Conservation (phyloP, 192 early-diverging fungal species). For the Gonapodya prolifera region DNA sequence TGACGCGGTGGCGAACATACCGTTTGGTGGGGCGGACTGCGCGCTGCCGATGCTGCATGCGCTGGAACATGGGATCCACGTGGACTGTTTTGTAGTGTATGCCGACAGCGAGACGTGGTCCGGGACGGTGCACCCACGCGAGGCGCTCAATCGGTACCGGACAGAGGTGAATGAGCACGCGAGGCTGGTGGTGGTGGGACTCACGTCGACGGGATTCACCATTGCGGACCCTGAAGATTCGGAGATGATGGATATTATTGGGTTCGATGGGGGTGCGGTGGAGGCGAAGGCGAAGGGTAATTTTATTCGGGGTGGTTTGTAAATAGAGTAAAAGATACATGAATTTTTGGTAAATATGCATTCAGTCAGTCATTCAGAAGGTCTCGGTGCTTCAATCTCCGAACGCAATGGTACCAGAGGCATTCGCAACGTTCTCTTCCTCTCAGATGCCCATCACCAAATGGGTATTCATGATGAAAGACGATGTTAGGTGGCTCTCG, state of each 20-base stretch:
- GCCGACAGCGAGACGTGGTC: slow-evolving; percentile 19
- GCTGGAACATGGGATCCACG: slow-evolving; percentile 8
- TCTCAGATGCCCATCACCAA: too few relatives aligned
- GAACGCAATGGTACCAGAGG: too few relatives aligned
- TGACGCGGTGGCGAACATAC: slow-evolving; percentile 1
- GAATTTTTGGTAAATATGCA: too few relatives aligned
- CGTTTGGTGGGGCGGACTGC: slow-evolving; percentile 17
- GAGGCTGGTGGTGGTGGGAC: slow-evolving; percentile 15
- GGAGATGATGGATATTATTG: slow-evolving; percentile 16
- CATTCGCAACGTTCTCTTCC: too few relatives aligned
- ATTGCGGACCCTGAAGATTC: slow-evolving; percentile 17
- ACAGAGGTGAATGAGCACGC: slow-evolving; percentile 10
- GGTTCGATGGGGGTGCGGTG: slow-evolving; percentile 9
- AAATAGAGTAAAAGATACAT: too few relatives aligned
- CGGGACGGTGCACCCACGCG: slow-evolving; percentile 12
- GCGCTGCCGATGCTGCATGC: slow-evolving; percentile 15
- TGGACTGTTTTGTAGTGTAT: slow-evolving; percentile 16
- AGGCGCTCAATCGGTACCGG: slow-evolving; percentile 12
- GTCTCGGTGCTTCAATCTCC: too few relatives aligned
- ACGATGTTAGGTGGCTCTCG: too few relatives aligned
- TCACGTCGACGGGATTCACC: slow-evolving; percentile 11
- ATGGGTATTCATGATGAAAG: too few relatives aligned
- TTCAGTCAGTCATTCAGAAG: too few relatives aligned
- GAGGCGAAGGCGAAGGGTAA: background rate
- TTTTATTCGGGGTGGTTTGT: too few relatives aligned